These are phyloP conservation scores for Isochrysis galbana DNA, from an alignment of 78 protist genomes.

Conservation along the genomic window DNA sequence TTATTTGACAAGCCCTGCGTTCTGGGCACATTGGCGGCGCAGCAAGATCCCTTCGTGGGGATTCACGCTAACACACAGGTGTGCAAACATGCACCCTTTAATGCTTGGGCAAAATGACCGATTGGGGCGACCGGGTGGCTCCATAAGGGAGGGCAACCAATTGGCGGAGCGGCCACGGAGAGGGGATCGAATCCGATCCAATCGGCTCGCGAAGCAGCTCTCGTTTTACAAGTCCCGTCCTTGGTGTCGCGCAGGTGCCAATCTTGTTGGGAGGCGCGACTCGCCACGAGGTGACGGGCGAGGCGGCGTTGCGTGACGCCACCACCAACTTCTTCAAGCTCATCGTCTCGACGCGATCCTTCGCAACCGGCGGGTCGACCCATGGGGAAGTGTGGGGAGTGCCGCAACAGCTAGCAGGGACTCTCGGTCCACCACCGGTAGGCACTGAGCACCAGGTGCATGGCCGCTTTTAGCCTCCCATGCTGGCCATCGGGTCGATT, in stretches of 20 bases:
- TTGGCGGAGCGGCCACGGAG: too few relatives aligned
- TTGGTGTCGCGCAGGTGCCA: not conserved
- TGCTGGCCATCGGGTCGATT: too few relatives aligned
- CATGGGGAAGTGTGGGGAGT: not conserved
- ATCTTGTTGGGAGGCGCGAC: not conserved
- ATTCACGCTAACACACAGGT: slow-evolving; percentile 7
- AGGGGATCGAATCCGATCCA: too few relatives aligned
- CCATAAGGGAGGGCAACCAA: too few relatives aligned
- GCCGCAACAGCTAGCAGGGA: not conserved
- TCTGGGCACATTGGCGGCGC: not conserved
- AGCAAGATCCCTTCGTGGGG: not conserved
- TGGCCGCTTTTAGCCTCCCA: too few relatives aligned
- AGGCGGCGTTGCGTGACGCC: not conserved
- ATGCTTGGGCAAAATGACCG: too few relatives aligned
- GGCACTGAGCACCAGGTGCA: not conserved
- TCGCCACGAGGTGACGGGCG: not conserved
- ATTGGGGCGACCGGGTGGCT: too few relatives aligned
- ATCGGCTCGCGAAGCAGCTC: too few relatives aligned
- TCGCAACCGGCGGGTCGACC: not conserved
- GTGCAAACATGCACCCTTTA: too few relatives aligned
- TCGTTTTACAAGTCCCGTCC: too few relatives aligned
- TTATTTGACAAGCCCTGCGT: not conserved
- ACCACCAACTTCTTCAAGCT: not conserved
- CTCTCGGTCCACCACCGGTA: not conserved
- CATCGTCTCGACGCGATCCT: not conserved